Evolutionary conservation across 1,284 basidiomycete species (phyloP), one percentile per base, ranked within the genome.

Genomic region (Psilocybe mexicana): DNA sequence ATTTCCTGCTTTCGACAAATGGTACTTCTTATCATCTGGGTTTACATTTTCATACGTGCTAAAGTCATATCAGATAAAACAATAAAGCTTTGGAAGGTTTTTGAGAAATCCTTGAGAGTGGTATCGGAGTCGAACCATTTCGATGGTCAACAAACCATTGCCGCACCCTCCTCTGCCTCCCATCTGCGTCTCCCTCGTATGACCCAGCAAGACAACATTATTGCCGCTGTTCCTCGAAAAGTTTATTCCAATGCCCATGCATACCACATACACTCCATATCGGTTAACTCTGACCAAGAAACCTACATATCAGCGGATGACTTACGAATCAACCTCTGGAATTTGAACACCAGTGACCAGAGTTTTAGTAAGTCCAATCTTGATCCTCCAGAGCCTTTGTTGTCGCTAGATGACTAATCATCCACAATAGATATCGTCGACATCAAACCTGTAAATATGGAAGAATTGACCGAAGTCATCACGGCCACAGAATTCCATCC

Each of bases 391-490:
- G 46, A 43, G 35, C n/a, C 50, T 14, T 36, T 36, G 26, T 43
- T 46, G 43, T 42, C 47, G 43, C 36, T 42, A 40, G 55, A 52
- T 59, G 60, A 61, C 58, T 59, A 60, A 61, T 61, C 30, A 44
- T 50, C 25, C 61, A 35, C 58, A 59, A 42, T 69, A 98, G 96
- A 99, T 78, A 98, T 99, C 70, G 96, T 99, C 64, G 97, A 99
- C 76, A 99, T 99, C 84, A 99, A 99, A 74, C 97, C 97, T 0
- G 90, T 94, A 69, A 99, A 99, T 77, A 99, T 99, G 97, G 97
- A 99, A 72, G 97, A 99, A 74, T 82, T 99, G 55, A 99, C 97
- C 12, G 97, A 99, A 74, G 97, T 99, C 72, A 99, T 99, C 75
- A 99, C 97, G 8, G 95, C 96, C 3, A 94, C 97, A 57, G 97